These are phyloP conservation scores for Eucalyptus pumila DNA, from an alignment of 345 rosid species.

Conservation along the genomic window DNA sequence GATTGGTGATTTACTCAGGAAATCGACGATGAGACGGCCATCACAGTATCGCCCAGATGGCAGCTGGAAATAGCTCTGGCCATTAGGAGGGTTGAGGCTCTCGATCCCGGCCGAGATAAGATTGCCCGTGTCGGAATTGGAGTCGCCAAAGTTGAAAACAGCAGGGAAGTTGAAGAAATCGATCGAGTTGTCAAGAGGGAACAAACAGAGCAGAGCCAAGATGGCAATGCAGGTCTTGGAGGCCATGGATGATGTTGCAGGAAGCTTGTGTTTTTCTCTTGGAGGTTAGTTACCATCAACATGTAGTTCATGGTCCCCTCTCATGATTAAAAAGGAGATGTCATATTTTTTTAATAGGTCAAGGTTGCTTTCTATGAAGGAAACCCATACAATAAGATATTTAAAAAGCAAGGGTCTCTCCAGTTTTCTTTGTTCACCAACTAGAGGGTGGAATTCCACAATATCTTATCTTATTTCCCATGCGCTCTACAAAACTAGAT, in stretches of 20 bases:
- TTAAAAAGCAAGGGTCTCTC: not conserved
- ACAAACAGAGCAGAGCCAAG: conserved; percentile 8
- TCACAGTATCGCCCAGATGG: conserved; percentile 87
- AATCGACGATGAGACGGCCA: conserved; percentile 72
- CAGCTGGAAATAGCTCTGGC: conserved; percentile 40
- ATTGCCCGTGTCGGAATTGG: conserved; percentile 84
- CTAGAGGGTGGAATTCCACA: not conserved
- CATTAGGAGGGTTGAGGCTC: conserved; percentile 52
- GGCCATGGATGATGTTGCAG: conserved; percentile 16
- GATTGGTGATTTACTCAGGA: conserved; percentile 34
- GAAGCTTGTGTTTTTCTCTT: not conserved
- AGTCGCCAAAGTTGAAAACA: conserved; percentile 88
- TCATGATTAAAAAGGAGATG: not conserved
- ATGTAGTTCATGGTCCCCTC: not conserved
- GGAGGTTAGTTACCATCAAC: conserved; percentile 3
- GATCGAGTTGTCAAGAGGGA: conserved; percentile 25
- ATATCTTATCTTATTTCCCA: not conserved
- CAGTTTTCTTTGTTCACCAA: not conserved
- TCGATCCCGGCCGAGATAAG: conserved; percentile 66
- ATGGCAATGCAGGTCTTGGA: conserved; percentile 2
- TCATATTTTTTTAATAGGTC: not conserved
- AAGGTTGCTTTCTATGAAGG: not conserved
- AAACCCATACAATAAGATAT: not conserved
- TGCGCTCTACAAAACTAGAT: not conserved
- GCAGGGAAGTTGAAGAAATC: conserved; percentile 42